Base-by-base conservation (phyloP, 805 yeast genomes). In the Geotrichum ghanense region DNA sequence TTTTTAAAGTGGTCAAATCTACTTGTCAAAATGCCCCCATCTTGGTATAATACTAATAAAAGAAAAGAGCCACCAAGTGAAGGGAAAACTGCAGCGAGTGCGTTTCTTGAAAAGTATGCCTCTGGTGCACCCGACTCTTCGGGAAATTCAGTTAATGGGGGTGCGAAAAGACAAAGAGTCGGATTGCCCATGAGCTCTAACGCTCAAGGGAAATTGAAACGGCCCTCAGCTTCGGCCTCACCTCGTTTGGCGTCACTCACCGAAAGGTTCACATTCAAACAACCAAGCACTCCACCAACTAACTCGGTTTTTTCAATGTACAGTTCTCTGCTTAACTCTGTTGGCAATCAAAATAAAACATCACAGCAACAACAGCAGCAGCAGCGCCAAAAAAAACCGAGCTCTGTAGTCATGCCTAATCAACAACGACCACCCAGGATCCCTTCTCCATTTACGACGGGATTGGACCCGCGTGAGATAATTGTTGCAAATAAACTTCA, bases 271-370 rank as follows among this genome's bases (percentile, higher is more conserved):
- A 21, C 49, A 3, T 46, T 43, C 39, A 41, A 41, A 17, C 42
- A 39, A 3, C 14, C 42, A 5, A 39, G 6, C 17, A 9, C 22
- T 24, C 4, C 42, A 7, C 43, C 39, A 3, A 17, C 34, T 22
- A 43, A 46, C 4, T 43, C 49, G 2, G 49, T 46, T 19, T 46
- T 46, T 25, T 43, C 49, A 12, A 34, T 46, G 24, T 46, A 43
- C 24, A 37, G 23, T 17, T 22, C 20, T 20, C 23, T 46, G 39
- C 19, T 43, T n/a, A 35, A 23, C 22, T 37, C 22, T 16, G 9
- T 19, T 10, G 16, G 41, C 16, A 20, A 25, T 14, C 9, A 9
- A 9, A 35, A 35, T 16, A 20, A 16, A n/a, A 21, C 4, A 14
- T n/a, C 14, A 5, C 6, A 39, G 42, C 34, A 26, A n/a, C 34